Percentiles rank a stretch among this genome's conserved stretches.
Conservation (phyloP, 2,329 filamentous ascomycete genomes). For the Coleophoma cylindrospora region DNA sequence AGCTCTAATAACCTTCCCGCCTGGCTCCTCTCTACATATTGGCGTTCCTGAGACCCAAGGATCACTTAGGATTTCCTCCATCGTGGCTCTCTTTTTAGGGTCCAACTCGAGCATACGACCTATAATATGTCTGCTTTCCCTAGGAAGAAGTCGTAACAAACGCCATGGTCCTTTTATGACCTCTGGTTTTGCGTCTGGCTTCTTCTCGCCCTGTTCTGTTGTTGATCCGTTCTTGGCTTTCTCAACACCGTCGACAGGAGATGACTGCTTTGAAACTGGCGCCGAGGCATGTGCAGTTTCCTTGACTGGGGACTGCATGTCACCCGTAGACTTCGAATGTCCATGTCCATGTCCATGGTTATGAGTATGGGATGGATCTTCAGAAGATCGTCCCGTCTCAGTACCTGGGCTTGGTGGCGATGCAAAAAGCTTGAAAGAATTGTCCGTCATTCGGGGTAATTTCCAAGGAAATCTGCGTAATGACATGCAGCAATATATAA, state of each 20-base stretch:
- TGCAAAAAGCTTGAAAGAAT: constrained; percentile 90
- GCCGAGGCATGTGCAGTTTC: constrained; percentile 15
- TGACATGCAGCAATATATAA: constrained; percentile 99
- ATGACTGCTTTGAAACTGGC: constrained; percentile 9
- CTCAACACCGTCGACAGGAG: constrained; percentile 11
- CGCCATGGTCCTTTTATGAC: constrained; percentile 91
- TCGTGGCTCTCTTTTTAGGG: constrained; percentile 74
- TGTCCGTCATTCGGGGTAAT: constrained; percentile 83
- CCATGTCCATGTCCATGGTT: constrained; percentile 2
- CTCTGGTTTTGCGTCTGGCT: constrained; percentile 39
- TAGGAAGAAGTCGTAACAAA: constrained; percentile 77
- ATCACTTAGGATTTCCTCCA: constrained; percentile 82
- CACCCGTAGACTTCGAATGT: constrained; percentile 17
- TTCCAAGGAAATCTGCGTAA: constrained; percentile 96
- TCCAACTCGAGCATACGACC: constrained; percentile 89
- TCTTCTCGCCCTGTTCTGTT: constrained; percentile 41
- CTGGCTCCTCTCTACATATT: constrained; percentile 81
- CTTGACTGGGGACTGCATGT: constrained; percentile 14
- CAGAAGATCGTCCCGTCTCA: constrained; percentile 19
- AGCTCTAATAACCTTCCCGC: constrained; percentile 66
- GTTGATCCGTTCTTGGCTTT: background rate
- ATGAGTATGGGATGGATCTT: constrained; percentile 10
- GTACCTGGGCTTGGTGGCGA: constrained; percentile 73
- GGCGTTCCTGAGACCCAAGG: constrained; percentile 83
- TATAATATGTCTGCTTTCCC: constrained; percentile 86